Evolutionary conservation across 805 yeast species (phyloP), one percentile per base, ranked within the genome.

Genomic region (Metschnikowia similis): DNA sequence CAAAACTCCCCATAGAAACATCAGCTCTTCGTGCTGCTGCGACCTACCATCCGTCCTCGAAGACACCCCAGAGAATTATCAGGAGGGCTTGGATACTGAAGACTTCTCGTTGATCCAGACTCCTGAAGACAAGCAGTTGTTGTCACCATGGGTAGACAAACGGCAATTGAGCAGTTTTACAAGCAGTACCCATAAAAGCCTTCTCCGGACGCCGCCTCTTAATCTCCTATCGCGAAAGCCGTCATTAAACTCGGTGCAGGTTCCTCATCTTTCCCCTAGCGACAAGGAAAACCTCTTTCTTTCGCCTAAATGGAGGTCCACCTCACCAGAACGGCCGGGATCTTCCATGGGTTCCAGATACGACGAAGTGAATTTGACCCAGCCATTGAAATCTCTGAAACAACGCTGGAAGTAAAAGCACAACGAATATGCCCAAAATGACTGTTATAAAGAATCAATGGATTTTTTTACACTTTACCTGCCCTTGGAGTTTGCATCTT

Each of bases 251-350:
- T 55, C 49, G 8, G 31, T 51, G 35, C 38, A 36, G 7, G 59
- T 61, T 34, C 66, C 66, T 3, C 55, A 61, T 39, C 52, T 63
- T 34, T 36, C 61, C 6, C 60, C 45, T 13, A 41, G 30, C 30
- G 45, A 41, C 37, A 26, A 41, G 30, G 52, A 41, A 21, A 46
- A 43, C 39, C 39, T 43, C 32, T 43, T 43, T 29, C 28, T 50
- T 14, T 44, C 52, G 8, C 35, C 45, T 17, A 47, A 47, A 27
- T 51, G 57, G 56, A 52, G 57, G 30, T 61, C 65, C 10, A 56
- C 68, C 6, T 67, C 73, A 1, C 72, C 74, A 2, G 72, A 68
- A 30, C 52, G 72, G 41, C 74, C 75, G 0, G 45, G 58, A 2
- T 64, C 72, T 2, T 53, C 74, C 0, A 57, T 70, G 41, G 74